Base-by-base conservation (phyloP, 2,329 filamentous ascomycete genomes). In the Falciphora oryzae region DNA sequence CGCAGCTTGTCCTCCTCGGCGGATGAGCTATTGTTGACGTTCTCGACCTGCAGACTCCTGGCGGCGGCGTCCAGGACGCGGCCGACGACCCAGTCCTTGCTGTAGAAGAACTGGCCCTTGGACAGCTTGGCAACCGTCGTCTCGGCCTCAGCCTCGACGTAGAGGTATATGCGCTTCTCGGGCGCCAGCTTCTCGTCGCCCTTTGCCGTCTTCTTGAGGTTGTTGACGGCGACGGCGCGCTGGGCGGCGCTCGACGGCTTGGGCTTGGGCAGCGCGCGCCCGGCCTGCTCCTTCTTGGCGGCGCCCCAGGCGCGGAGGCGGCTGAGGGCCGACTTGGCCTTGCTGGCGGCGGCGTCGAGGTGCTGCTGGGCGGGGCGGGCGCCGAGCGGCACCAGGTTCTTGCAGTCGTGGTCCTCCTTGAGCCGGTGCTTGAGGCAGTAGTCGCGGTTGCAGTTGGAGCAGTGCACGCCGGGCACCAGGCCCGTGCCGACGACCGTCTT, bases 111-210 rank as follows among this genome's bases (percentile, higher is more conserved):
- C 66, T 90, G 86, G 10, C 90, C 91, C 71, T 87, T 90, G 4
- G 93, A 93, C 58, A 91, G 87, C 75, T 96, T 96, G 8, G 90
- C 87, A 63, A 87, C 90, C 1, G 93, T 89, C 0, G 92, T 96
- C 71, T 92, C 91, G 13, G 91, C 91, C 71, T 93, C 92, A 0
- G 94, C 95, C 74, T 98, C 94, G 25, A 97, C 91, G 73, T 91
- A 89, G 0, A 99, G 73, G 73, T 98, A 98, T 1, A 99, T 78
- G n/a, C 95, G 81, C 79, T 96, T 96, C 68, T 97, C 92, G 0
- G 81, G 75, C 0, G 92, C 82, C 0, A 97, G 77, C 71, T 92
- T 94, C 13, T 87, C 87, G 68, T 98, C 94, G 1, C 96, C 96
- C 78, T 97, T 97, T 2, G 95, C 94, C 0, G 85, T 87, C 74